A percentile compares a stretch with the other conserved stretches of the same genome.
These are phyloP conservation scores for Ramalina intermedia DNA, from an alignment of 495 filamentous ascomycete genomes.

Conservation along the genomic window DNA sequence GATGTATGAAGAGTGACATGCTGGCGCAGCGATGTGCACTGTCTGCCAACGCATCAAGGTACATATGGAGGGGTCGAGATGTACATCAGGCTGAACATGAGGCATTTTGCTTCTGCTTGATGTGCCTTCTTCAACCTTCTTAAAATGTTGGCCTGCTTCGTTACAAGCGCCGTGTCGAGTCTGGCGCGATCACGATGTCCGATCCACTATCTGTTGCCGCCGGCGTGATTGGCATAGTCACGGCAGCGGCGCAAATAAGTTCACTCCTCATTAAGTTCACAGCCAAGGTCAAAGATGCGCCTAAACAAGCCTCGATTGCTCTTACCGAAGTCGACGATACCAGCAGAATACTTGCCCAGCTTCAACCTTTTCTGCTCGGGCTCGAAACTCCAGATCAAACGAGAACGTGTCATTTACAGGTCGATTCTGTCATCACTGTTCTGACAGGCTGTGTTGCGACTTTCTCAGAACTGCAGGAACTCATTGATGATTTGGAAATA, in stretches of 20 bases:
- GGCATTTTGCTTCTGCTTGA: no score
- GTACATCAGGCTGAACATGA: no score
- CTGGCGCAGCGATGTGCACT: no score
- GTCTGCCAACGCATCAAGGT: no score
- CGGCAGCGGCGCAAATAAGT: constrained; percentile 4
- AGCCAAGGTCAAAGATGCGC: constrained; percentile 1
- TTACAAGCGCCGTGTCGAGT: no score
- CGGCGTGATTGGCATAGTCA: constrained; percentile 5
- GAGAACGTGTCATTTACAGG: constrained; percentile 2
- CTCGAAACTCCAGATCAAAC: background rate
- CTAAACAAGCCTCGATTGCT: background rate
- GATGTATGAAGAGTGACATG: no score
- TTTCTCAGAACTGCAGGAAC: constrained; percentile 5
- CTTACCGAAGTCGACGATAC: constrained; percentile 6
- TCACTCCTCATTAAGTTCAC: constrained; percentile 4
- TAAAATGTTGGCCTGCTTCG: no score
- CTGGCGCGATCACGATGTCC: constrained; percentile 1
- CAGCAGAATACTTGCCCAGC: background rate
- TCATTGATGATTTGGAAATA: constrained; percentile 3
- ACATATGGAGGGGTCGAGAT: no score
- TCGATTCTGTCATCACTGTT: constrained; percentile 3
- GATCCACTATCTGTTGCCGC: constrained; percentile 9
- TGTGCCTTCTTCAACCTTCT: no score
- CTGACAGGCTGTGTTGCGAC: constrained; percentile 6
- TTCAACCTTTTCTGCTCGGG: constrained; percentile 5